A percentile compares a stretch with the other conserved stretches of the same genome.
These are phyloP conservation scores for Tricharina praecox DNA, from an alignment of 495 filamentous ascomycete genomes.

Conservation along the genomic window DNA sequence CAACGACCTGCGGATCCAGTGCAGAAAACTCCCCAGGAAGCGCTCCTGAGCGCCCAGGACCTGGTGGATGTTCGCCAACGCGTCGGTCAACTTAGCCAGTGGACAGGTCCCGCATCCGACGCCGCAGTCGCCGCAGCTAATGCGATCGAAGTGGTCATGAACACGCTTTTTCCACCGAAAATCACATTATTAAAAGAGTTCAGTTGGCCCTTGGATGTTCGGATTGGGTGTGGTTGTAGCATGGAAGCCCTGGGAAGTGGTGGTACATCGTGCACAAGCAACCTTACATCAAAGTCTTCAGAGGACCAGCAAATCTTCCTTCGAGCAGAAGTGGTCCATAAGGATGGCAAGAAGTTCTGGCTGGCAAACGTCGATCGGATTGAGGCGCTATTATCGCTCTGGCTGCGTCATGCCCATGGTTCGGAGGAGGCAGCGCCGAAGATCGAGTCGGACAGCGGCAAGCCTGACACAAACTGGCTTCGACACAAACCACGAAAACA, in stretches of 20 bases:
- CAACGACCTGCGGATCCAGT: too few species aligned
- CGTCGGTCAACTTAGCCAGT: conserved; percentile 5
- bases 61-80: too few species aligned
- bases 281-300: too few species aligned
- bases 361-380: conserved; percentile 2
- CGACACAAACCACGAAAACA: not conserved
- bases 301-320: too few species aligned
- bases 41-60: too few species aligned
- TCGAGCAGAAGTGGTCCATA: too few species aligned
- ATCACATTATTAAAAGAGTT: too few species aligned
- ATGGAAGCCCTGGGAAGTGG: too few species aligned
- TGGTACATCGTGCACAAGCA: too few species aligned
- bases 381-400: conserved; percentile 12
- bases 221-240: too few species aligned
- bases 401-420: conserved; percentile 3
- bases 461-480: not conserved
- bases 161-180: conserved; percentile 8
- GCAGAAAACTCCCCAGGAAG: too few species aligned
- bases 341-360: conserved; percentile 4
- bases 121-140: conserved; percentile 5
- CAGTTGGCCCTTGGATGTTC: too few species aligned
- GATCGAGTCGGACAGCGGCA: not conserved
- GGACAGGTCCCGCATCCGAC: conserved; percentile 4
- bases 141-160: conserved; percentile 12
- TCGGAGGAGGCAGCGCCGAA: not conserved